phyloP scores from a whole-genome alignment of 768 basidiomycete species.

The Kwoniella heveanensis region DNA sequence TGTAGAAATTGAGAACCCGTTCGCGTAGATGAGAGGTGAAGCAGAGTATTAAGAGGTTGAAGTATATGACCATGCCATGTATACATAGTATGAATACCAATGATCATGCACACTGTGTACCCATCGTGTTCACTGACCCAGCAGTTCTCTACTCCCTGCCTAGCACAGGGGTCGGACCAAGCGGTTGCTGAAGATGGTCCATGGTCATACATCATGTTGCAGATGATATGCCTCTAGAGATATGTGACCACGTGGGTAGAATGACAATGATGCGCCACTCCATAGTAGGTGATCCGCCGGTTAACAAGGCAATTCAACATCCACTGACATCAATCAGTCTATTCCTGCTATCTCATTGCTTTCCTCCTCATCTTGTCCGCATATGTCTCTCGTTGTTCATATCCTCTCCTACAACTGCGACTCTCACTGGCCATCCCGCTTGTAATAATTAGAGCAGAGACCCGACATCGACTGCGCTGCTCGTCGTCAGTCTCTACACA shows the following conservation, averaged over 20 bases:
- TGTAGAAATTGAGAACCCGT: conserved; percentile 51
- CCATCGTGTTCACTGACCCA: too few relatives aligned
- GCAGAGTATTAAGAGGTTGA: background rate
- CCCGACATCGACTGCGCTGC: too few relatives aligned
- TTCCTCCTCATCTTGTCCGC: background rate
- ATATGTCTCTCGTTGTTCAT: background rate
- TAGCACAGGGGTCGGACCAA: too few relatives aligned
- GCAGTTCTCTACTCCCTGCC: too few relatives aligned
- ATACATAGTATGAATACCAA: background rate
- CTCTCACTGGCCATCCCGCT: too few relatives aligned
- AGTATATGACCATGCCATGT: background rate
- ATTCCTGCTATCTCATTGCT: background rate
- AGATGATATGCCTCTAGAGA: background rate
- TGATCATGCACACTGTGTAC: background rate
- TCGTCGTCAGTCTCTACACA: too few relatives aligned
- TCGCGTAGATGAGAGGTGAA: conserved; percentile 24
- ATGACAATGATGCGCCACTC: background rate
- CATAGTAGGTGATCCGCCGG: background rate
- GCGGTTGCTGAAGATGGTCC: too few relatives aligned
- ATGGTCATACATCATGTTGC: too few relatives aligned
- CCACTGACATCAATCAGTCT: too few relatives aligned
- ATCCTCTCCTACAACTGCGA: too few relatives aligned
- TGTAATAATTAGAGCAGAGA: too few relatives aligned
- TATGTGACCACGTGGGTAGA: background rate
- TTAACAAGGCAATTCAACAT: background rate